These are phyloP conservation scores for Diaporthe velutina DNA, from an alignment of 2,329 filamentous ascomycete genomes.

Conservation along the genomic window DNA sequence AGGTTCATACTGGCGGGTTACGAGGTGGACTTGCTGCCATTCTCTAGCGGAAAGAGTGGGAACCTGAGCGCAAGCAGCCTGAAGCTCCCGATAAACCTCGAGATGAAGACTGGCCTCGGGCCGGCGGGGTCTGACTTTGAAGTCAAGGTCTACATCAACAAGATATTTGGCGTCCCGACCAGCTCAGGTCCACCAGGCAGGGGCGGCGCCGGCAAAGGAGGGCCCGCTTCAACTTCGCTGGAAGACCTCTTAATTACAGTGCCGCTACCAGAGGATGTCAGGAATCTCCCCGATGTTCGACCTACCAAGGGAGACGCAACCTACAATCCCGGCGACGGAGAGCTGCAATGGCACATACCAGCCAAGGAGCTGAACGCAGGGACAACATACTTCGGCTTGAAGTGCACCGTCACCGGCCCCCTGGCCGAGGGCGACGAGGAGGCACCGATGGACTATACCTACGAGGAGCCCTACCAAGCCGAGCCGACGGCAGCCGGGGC, in stretches of 20 bases:
- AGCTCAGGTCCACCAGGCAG: conserved; percentile 51
- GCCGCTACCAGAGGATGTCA: conserved; percentile 82
- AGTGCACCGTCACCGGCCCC: conserved; percentile 83
- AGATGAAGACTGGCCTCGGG: conserved; percentile 86
- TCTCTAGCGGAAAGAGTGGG: conserved; percentile 69
- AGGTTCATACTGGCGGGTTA: conserved; percentile 94
- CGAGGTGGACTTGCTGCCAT: conserved; percentile 89
- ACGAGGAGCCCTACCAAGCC: conserved; percentile 70
- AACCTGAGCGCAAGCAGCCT: conserved; percentile 72
- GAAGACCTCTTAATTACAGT: conserved; percentile 85
- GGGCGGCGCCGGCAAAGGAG: conserved; percentile 63
- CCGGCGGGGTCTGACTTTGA: conserved; percentile 86
- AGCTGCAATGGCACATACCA: conserved; percentile 86
- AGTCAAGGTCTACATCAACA: conserved; percentile 80
- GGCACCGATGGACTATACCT: conserved; percentile 64
- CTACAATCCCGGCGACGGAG: conserved; percentile 79
- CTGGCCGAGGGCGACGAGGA: conserved; percentile 63
- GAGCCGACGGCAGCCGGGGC: conserved; percentile 50
- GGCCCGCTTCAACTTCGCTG: conserved; percentile 70
- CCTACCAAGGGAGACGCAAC: conserved; percentile 86
- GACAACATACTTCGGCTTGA: conserved; percentile 77
- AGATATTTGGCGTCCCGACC: conserved; percentile 64
- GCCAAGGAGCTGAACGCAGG: conserved; percentile 80
- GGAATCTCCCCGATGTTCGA: conserved; percentile 86
- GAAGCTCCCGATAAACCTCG: conserved; percentile 84